These are phyloP conservation scores for Exserohilum turcica DNA, from an alignment of 2,329 filamentous ascomycete genomes.

Conservation along the genomic window DNA sequence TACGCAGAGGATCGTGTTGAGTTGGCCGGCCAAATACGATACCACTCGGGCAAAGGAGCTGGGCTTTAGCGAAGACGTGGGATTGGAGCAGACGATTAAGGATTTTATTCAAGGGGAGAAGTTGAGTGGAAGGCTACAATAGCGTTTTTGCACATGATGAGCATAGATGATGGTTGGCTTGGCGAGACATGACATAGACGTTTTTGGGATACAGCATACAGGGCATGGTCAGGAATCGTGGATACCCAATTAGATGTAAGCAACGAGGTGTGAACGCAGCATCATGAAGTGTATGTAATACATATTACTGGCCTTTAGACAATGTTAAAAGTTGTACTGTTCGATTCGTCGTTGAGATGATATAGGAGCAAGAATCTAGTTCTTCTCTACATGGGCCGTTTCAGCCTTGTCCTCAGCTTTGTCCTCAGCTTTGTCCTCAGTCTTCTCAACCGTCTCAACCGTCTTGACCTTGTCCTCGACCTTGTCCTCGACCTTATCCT, in stretches of 20 bases:
- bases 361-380: too few relatives aligned
- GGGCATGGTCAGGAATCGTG: too few relatives aligned
- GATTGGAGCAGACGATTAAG: constrained; percentile 54
- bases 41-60: constrained; percentile 60
- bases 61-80: constrained; percentile 57
- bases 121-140: constrained; percentile 8
- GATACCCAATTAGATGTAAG: too few relatives aligned
- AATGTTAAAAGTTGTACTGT: not conserved
- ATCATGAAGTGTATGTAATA: too few relatives aligned
- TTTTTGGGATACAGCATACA: too few relatives aligned
- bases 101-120: constrained; percentile 49
- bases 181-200: not conserved
- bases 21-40: constrained; percentile 63
- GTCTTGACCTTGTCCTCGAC: too few relatives aligned
- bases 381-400: not conserved
- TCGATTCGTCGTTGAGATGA: not conserved
- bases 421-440: too few relatives aligned
- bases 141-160: not conserved
- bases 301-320: too few relatives aligned
- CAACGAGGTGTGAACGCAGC: too few relatives aligned
- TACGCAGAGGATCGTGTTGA: constrained; percentile 59
- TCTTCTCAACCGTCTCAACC: too few relatives aligned
- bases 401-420: too few relatives aligned
- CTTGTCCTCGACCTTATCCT: too few relatives aligned
- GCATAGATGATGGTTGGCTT: not conserved